Base-by-base conservation (phyloP, 495 filamentous ascomycete species). In the Hypoxylon trugodes region DNA sequence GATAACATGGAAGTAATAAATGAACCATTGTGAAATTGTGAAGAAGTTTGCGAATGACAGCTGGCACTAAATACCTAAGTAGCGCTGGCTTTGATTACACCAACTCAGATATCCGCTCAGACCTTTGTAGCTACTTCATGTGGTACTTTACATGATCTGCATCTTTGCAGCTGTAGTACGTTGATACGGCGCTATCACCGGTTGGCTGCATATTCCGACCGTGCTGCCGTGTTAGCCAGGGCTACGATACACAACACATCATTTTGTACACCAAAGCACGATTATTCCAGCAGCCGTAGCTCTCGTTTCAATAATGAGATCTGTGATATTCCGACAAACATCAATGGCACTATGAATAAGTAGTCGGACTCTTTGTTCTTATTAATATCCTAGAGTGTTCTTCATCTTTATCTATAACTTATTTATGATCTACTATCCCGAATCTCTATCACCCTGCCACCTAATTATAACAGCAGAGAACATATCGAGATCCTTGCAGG, bases 401-500 rank as follows among this genome's bases (percentile, higher is more conserved):
- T 15, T 45, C n/a, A 26, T 22, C 41, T 19, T 22, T 13, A 21
- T 46, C 9, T 28, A 32, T 56, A 36, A 25, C 40, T 56, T 25
- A n/a, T n/a, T n/a, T n/a, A n/a, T n/a, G 42, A 30, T 30, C 28
- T 10, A 10, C 28, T 30, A n/a, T n/a, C n/a, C n/a, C n/a, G n/a
- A n/a, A 30, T 30, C 28, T 30, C 28, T 4, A 30, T 30, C 4
- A 30, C 4, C 48, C 48, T 36, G 18, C 47, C 32, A 50, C 32
- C 42, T 16, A 38, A 47, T 38, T 26, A 24, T 38, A 41, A 13
- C 28, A 10, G n/a, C 1, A 10, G 18, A 30, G n/a, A 43, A n/a
- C 40, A 49, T 40, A 65, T 65, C 41, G 33, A 54, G 54, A 65
- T 59, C 49, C 41, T 59, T 54, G 61, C 49, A 48, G 28, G 13